Conservation (phyloP, 2,329 filamentous ascomycete species). For the Epichloe gansuensis region DNA sequence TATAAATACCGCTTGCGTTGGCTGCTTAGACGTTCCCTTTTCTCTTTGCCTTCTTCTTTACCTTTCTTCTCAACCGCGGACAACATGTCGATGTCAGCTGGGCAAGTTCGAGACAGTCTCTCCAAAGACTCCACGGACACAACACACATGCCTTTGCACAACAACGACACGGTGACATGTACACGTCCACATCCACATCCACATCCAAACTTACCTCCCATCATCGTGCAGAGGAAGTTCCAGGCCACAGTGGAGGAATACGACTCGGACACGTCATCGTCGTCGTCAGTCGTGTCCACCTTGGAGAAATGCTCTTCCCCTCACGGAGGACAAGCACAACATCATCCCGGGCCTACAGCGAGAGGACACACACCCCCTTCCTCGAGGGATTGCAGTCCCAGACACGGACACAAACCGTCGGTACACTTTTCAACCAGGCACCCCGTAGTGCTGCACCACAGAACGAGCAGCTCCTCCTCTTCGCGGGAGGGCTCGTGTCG, state of each 20-base stretch:
- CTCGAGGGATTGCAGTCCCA: slow-evolving; percentile 6
- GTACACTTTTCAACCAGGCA: slow-evolving; percentile 21
- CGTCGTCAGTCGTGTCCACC: background rate
- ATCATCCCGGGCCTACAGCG: background rate
- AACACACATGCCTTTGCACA: no score
- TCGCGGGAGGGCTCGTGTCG: background rate
- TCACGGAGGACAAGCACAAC: background rate
- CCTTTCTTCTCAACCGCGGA: background rate
- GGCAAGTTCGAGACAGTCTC: background rate
- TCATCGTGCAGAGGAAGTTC: background rate
- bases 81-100: background rate
- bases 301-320: background rate
- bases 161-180: background rate
- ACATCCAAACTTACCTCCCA: background rate
- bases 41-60: background rate
- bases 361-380: background rate
- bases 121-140: background rate
- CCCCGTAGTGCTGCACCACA: slow-evolving; percentile 15
- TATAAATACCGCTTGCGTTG: no score
- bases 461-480: background rate
- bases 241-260: slow-evolving; percentile 13
- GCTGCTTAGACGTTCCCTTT: no score
- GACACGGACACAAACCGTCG: slow-evolving; percentile 13
- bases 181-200: background rate
- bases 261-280: slow-evolving; percentile 1